phyloP scores from a whole-genome alignment of 768 basidiomycete species.

The Pleurotus platypus region DNA sequence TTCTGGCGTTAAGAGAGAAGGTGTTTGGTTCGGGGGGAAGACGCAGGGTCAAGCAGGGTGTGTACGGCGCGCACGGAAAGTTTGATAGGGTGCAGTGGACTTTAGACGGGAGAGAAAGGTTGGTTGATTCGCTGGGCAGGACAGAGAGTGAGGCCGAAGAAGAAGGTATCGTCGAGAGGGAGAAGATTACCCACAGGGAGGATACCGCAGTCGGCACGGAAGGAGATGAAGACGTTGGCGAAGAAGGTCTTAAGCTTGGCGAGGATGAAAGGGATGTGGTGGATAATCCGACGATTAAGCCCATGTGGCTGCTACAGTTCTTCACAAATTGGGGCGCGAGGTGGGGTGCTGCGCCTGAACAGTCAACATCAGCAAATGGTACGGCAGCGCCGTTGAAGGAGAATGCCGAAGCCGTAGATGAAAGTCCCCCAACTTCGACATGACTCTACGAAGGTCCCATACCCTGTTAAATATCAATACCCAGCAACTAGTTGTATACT shows the following conservation, averaged over 20 bases:
- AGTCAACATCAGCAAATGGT: too few species aligned
- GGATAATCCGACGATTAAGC: conserved; percentile 56
- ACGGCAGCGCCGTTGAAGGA: too few species aligned
- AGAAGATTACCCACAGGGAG: not conserved
- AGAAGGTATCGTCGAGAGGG: conserved; percentile 39
- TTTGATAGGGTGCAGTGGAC: conserved; percentile 71
- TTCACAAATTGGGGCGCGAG: conserved; percentile 75
- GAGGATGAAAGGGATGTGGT: conserved; percentile 55
- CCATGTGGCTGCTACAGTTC: conserved; percentile 74
- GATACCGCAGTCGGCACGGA: not conserved
- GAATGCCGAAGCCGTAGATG: too few species aligned
- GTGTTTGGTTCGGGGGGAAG: conserved; percentile 60
- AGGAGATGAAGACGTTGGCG: conserved; percentile 15
- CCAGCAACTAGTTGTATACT: too few species aligned
- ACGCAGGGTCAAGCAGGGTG: conserved; percentile 42
- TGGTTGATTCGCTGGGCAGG: conserved; percentile 66
- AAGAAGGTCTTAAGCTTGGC: conserved; percentile 23
- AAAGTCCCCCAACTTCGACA: too few species aligned
- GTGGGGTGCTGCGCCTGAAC: conserved; percentile 38
- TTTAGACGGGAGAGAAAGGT: conserved; percentile 54
- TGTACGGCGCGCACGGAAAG: conserved; percentile 53
- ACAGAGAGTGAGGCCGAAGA: conserved; percentile 79
- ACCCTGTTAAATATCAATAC: too few species aligned
- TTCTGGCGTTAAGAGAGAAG: conserved; percentile 61
- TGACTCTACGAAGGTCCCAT: too few species aligned